Evolutionary conservation across 768 basidiomycete genomes (phyloP).

Genomic region (Russula griseocarnosa): DNA sequence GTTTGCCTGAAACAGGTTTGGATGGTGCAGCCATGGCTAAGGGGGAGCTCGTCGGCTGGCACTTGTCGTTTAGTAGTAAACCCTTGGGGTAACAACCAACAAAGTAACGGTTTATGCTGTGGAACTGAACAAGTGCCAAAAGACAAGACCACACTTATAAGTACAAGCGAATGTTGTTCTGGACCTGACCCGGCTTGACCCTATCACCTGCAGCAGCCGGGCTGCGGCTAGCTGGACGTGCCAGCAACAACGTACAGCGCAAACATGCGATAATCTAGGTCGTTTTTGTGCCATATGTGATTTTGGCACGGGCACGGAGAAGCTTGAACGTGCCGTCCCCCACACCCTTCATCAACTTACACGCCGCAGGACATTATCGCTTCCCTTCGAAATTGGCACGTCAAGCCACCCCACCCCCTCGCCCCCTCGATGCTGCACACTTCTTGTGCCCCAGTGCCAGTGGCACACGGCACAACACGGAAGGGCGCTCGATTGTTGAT

Average conservation of each 20-base stretch:
- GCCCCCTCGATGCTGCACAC: no score
- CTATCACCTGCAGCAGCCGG: no score
- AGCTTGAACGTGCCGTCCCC: background rate
- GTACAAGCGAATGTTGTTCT: no score
- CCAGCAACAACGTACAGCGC: background rate
- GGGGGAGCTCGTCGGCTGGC: no score
- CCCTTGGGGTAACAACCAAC: no score
- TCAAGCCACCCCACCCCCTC: no score
- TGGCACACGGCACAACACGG: background rate
- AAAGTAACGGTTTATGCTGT: background rate
- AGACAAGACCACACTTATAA: no score
- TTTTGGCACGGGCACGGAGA: background rate
- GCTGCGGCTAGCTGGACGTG: no score
- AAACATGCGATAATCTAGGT: background rate
- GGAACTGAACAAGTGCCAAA: background rate
- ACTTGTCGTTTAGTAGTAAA: background rate
- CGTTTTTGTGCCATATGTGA: background rate
- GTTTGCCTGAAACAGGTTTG: background rate
- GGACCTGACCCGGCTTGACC: no score
- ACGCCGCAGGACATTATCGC: background rate
- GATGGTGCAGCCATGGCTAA: conserved; percentile 1
- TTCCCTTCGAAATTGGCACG: background rate
- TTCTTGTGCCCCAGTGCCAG: no score
- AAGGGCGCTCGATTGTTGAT: background rate
- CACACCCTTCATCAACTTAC: background rate